Evolutionary conservation across 2,329 filamentous ascomycete species (phyloP).

Genomic region (Aspergillus versicolor): DNA sequence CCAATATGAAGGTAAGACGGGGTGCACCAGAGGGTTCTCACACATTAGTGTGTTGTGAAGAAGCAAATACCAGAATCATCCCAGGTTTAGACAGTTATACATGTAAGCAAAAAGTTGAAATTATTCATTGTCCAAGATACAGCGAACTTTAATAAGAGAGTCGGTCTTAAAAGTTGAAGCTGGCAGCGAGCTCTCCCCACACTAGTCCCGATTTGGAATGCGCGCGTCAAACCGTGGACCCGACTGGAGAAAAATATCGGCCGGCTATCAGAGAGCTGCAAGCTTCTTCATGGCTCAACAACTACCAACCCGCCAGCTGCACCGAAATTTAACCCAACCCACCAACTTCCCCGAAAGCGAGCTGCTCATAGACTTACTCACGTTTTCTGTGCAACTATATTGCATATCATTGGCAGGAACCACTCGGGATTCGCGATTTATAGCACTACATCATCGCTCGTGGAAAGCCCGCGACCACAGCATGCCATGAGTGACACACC

Average conservation of each 20-base stretch:
- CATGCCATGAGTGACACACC: slow-evolving; percentile 82
- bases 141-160: not conserved
- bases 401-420: not conserved
- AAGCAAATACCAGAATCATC: not conserved
- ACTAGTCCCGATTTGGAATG: slow-evolving; percentile 10
- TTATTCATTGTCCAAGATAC: not conserved
- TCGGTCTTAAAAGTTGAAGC: not conserved
- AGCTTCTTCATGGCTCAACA: not conserved
- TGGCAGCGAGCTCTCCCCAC: not conserved
- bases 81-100: not conserved
- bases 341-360: not conserved
- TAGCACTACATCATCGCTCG: slow-evolving; percentile 6
- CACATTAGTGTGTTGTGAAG: not conserved
- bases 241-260: slow-evolving; percentile 2
- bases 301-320: not conserved
- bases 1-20: not conserved
- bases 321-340: not conserved
- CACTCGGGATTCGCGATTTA: slow-evolving; percentile 1
- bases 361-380: not conserved
- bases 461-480: slow-evolving; percentile 32
- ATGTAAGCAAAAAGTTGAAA: not conserved
- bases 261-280: not conserved
- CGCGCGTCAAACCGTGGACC: slow-evolving; percentile 1
- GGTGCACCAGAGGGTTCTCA: not conserved
- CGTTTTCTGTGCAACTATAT: not conserved